These are phyloP conservation scores for Fusarium subglutinans DNA, from an alignment of 2,329 filamentous ascomycete species.

Conservation along the genomic window DNA sequence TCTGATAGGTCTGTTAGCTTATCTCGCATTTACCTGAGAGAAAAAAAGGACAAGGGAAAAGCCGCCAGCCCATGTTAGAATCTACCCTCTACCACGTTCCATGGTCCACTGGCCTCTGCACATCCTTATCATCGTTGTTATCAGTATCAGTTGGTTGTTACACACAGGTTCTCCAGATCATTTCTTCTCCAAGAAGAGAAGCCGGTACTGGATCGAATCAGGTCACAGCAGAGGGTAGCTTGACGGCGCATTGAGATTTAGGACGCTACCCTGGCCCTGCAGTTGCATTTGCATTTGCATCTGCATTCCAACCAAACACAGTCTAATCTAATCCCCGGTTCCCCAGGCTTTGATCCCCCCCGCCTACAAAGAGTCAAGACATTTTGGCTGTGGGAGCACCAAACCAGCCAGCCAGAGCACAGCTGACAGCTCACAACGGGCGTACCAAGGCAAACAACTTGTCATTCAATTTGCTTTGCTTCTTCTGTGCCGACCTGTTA, in stretches of 20 bases:
- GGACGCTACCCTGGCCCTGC: constrained; percentile 11
- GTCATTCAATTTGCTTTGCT: neutral
- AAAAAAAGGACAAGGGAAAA: constrained; percentile 3
- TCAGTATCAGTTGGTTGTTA: constrained; percentile 2
- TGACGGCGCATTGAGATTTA: constrained; percentile 6
- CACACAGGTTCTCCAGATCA: constrained; percentile 17
- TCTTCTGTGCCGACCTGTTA: constrained; percentile 15
- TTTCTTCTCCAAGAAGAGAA: constrained; percentile 15
- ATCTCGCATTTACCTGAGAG: constrained; percentile 64
- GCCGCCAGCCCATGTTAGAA: neutral
- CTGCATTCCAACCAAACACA: constrained; percentile 25
- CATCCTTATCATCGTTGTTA: neutral
- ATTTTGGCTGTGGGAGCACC: constrained; percentile 17
- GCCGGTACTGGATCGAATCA: constrained; percentile 21
- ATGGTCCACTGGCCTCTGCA: neutral
- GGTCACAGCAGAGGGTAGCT: constrained; percentile 12
- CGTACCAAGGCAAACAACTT: constrained; percentile 31
- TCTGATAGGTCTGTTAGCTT: constrained; percentile 63
- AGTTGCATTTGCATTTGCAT: neutral
- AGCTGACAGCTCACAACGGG: constrained; percentile 33
- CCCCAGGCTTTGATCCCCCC: constrained; percentile 35
- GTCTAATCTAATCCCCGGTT: constrained; percentile 37
- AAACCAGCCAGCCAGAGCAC: constrained; percentile 21
- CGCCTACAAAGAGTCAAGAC: constrained; percentile 26
- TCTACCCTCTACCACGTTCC: neutral